phyloP scores from a whole-genome alignment of 768 basidiomycete species.

The Trametes villosa region DNA sequence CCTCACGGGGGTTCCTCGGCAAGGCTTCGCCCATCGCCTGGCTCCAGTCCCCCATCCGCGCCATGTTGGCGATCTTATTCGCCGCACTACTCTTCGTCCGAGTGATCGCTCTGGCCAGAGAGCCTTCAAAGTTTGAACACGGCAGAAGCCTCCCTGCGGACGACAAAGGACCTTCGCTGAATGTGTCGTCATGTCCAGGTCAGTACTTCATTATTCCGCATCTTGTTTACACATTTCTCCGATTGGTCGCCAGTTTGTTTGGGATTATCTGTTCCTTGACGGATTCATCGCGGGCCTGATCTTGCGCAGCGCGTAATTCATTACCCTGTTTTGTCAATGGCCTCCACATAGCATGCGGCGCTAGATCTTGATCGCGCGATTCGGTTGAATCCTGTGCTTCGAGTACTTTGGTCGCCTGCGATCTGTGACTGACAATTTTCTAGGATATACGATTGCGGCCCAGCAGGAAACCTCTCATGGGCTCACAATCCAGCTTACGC shows the following conservation, averaged over 20 bases:
- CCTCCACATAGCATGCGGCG: not conserved
- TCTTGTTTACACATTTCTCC: not conserved
- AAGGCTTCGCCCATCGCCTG: slow-evolving; percentile 14
- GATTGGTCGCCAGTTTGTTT: slow-evolving; percentile 12
- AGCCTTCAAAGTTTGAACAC: slow-evolving; percentile 16
- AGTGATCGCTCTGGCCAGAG: slow-evolving; percentile 8
- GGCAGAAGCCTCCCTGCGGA: slow-evolving; percentile 1
- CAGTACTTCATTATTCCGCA: slow-evolving; percentile 1
- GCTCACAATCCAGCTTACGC: slow-evolving; percentile 55
- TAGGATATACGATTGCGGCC: slow-evolving; percentile 59
- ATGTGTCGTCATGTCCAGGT: slow-evolving; percentile 37
- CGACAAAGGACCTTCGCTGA: slow-evolving; percentile 24
- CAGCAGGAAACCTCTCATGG: slow-evolving; percentile 50
- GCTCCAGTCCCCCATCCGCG: not conserved
- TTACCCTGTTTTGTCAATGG: not conserved
- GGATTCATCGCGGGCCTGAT: not conserved
- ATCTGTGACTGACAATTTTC: not conserved
- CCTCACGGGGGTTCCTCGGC: slow-evolving; percentile 15
- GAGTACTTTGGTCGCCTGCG: not conserved
- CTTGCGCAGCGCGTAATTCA: not conserved
- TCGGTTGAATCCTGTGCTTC: not conserved
- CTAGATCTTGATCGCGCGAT: not conserved
- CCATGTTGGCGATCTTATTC: slow-evolving; percentile 18
- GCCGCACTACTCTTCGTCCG: slow-evolving; percentile 18
- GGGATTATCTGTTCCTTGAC: not conserved